Base-by-base conservation (phyloP, 768 basidiomycete genomes). In the Russula lepida region DNA sequence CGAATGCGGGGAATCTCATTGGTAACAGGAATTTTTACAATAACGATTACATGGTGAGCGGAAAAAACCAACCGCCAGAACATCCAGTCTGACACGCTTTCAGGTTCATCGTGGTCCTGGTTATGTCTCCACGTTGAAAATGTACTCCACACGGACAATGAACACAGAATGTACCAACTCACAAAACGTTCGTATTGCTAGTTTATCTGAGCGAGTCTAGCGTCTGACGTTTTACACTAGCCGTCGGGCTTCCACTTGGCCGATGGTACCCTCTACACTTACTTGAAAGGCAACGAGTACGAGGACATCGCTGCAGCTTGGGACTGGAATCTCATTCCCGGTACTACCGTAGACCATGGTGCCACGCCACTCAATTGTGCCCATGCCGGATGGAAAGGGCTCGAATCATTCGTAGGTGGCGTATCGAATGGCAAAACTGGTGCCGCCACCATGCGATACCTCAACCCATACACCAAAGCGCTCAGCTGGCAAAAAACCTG, bases 261-360 rank as follows among this genome's bases (percentile, higher is more conserved):
- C 4, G 84, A 87, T 57, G 87, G 86, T 3, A 77, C 78, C 0
- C 69, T 83, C 11, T 82, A 84, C 69, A 88, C 83, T 0, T 87
- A 88, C 70, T 67, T 84, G 25, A 72, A 72, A 52, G 88, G 87
- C 15, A 74, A 81, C 65, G 87, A 89, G 69, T 89, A 88, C 68
- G 84, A 86, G 67, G 85, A 88, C 66, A 88, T 88, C 35, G 72
- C 81, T 4, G 86, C 81, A 3, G 76, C 82, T 2, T 86, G 86
- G 86, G 85, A 89, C 70, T 89, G 88, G 88, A 83, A 87, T 65
- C 77, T 86, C 7, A 82, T 89, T 48, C 87, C 88, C 7, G 87
- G 88, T 0, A 88, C 76, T 35, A 89, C 88, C 2, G 77, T 79
- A 39, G 83, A 88, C 68, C 86, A 86, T 67, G 74, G 71, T 8